Base-by-base conservation (phyloP, 129 eudicot genomes). In the Chrysanthemum seticuspe region DNA sequence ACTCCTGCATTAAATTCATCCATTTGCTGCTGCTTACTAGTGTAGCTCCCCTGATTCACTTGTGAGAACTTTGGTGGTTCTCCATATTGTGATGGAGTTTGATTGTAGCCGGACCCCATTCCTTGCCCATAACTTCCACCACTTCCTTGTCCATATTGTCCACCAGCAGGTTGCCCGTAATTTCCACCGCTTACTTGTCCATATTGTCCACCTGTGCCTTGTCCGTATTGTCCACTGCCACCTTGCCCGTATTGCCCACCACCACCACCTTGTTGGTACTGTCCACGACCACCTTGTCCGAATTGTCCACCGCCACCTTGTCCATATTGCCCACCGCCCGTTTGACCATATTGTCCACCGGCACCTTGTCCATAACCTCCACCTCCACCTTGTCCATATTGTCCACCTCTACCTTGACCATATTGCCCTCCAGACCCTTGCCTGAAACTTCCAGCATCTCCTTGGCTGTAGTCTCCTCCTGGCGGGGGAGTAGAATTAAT, bases 21-120 rank as follows among this genome's bases (percentile, higher is more conserved):
- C 76, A 65, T 83, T 74, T 77, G 73, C 69, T 84, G 82, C 77
- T 74, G 87, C 79, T 75, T 74, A 48, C 48, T 65, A 45, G 9
- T 2, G 40, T 76, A 21, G 66, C 67, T 68, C 76, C 78, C 67
- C 69, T 78, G 81, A 53, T 71, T 84, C 31, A 21, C 73, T 50
- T 78, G 76, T 67, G 73, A 34, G 54, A 57, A 68, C 60, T 71
- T 75, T 18, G 68, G 73, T 64, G 74, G 70, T 76, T 67, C 81
- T 51, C 75, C 83, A 78, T 84, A 78, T 21, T 77, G 75, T 69
- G 70, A 29, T 58, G 80, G 59, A 57, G 53, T 74, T 23, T 19
- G 83, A 68, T 47, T 57, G 36, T 57, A 21, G 29, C 75, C 71
- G 48, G 67, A 49, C 3, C 81, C 78, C 16, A 4, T 14, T 14